phyloP scores from a whole-genome alignment of 495 filamentous ascomycete genomes.

The Penicillium arizonense region DNA sequence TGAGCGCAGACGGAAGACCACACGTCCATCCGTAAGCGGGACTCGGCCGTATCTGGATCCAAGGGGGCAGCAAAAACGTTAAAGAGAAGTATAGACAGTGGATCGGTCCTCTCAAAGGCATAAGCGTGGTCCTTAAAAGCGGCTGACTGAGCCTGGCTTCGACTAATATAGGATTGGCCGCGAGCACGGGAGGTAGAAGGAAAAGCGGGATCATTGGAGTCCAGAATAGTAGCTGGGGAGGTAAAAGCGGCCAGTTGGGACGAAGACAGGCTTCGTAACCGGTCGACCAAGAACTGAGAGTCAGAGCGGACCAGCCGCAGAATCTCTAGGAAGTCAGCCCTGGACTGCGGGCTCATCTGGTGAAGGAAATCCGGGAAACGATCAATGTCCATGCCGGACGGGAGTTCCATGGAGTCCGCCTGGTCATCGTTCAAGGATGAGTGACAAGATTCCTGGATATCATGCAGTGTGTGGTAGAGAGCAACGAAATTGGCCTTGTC shows the following conservation, averaged over 20 bases:
- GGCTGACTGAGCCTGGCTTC: conserved; percentile 57
- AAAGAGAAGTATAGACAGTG: conserved; percentile 80
- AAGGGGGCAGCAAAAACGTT: conserved; percentile 70
- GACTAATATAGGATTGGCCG: conserved; percentile 50
- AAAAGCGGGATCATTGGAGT: conserved; percentile 78
- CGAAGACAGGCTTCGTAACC: conserved; percentile 68
- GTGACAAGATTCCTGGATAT: conserved; percentile 83
- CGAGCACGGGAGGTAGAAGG: conserved; percentile 65
- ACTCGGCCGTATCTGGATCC: conserved; percentile 77
- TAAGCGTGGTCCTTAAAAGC: conserved; percentile 43
- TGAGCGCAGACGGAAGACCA: conserved; percentile 89
- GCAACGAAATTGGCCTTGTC: conserved; percentile 86
- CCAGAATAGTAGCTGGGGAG: conserved; percentile 71
- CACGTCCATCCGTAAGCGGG: conserved; percentile 72
- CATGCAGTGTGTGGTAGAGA: conserved; percentile 84
- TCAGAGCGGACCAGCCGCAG: conserved; percentile 80
- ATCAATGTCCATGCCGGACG: conserved; percentile 31
- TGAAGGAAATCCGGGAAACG: conserved; percentile 70
- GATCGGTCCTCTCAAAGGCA: conserved; percentile 85
- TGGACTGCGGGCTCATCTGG: conserved; percentile 71
- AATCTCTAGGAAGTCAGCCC: conserved; percentile 75
- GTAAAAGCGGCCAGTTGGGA: conserved; percentile 72
- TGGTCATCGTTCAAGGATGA: conserved; percentile 48
- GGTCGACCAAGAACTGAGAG: conserved; percentile 79
- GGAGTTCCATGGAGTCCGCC: conserved; percentile 38